Conservation (phyloP, 2,329 filamentous ascomycete species). For the Alternaria infectoria region DNA sequence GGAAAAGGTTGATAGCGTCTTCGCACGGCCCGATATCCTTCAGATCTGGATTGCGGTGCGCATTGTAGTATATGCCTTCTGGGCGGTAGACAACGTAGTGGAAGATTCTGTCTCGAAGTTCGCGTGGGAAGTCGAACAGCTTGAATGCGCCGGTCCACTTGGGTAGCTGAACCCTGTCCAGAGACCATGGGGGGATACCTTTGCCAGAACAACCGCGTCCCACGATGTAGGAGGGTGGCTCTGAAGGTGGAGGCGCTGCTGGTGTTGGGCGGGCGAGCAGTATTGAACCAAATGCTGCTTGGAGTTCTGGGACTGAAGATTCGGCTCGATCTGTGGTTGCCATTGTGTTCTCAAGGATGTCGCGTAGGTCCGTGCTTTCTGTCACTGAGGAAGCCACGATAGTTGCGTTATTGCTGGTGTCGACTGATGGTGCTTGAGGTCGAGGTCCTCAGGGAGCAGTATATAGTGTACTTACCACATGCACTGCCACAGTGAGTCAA, state of each 20-base stretch:
- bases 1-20: conserved; percentile 16
- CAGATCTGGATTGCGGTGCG: background rate
- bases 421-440: background rate
- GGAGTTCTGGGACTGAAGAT: conserved; percentile 17
- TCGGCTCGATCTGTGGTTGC: background rate
- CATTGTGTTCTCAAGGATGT: background rate
- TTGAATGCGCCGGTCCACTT: conserved; percentile 21
- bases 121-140: conserved; percentile 17
- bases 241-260: background rate
- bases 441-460: background rate
- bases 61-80: conserved; percentile 5
- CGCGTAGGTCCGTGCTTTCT: background rate
- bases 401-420: background rate
- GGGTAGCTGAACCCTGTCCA: background rate
- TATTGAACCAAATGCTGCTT: conserved; percentile 16
- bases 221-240: background rate
- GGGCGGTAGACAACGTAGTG: conserved; percentile 19
- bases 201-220: background rate
- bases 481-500: conserved; percentile 2
- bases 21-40: background rate
- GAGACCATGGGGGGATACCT: background rate
- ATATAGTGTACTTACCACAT: background rate
- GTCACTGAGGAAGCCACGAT: background rate
- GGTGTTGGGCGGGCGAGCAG: conserved; percentile 6
- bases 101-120: conserved; percentile 31